Evolutionary conservation across 2,329 filamentous ascomycete species (phyloP), one percentile per base, ranked within the genome.

Genomic region (Chrysosporium queenslandicum): DNA sequence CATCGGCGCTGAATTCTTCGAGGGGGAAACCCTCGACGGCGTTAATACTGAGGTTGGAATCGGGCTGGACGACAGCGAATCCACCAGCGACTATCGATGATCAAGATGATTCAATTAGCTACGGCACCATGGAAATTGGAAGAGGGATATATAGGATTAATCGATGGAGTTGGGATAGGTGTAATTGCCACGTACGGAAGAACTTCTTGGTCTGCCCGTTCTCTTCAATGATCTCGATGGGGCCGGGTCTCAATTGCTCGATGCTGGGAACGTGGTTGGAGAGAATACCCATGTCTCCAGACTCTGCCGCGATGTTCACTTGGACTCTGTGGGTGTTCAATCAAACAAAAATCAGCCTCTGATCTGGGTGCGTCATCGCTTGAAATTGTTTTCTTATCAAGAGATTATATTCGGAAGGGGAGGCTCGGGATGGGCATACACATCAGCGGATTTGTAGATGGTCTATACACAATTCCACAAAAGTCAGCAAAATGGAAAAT

Each of bases 261-360:
- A 98, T 97, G 58, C 90, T 89, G 60, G 92, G 90, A 66, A 98
- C 92, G 82, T 98, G 92, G 80, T 92, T 94, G 71, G 92, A 92
- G 69, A 98, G 86, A 66, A 98, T 85, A 86, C 92, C 92, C 92
- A 98, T 98, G 66, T 97, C 92, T 71, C 92, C 92, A 58, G 90
- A 94, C 74, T 95, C 92, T 68, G 92, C 92, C 71, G 92, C 86
- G 68, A 98, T 85, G 82, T 98, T 98, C 79, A 98, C 92, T 79
- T 98, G 92, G 68, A 97, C 83, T 68, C 75, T 78, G 61, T 53
- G 63, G 75, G 82, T 72, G 79, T 39, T 80, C 80, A 41, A 75
- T 51, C 53, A 40, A 56, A 48, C 53, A 46, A 27, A 40, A n/a
- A n/a, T 53, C 34, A 48, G 41, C 45, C 25, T 9, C 29, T 40